Evolutionary conservation across 495 filamentous ascomycete species (phyloP), one percentile per base, ranked within the genome.

Genomic region (Penicillium tannophilum): DNA sequence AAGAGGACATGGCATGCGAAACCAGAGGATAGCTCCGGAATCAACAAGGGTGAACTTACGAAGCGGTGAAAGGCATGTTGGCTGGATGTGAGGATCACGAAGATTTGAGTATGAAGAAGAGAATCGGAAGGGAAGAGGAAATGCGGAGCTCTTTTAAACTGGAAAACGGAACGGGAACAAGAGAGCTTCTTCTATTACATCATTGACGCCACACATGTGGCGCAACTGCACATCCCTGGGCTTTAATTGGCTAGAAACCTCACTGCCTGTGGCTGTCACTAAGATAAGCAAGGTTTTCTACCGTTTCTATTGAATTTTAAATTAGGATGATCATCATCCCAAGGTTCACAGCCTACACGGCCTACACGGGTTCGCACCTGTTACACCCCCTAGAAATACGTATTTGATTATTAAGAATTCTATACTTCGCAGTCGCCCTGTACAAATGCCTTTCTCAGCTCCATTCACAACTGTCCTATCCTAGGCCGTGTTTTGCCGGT

Each of bases 31-130:
- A 26, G 7, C 45, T 35, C 12, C 7, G 17, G 45, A 20, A 20
- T 19, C 16, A 36, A 30, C 24, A 44, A 20, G 41, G 46, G 41
- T 23, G 9, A 50, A 78, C 81, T 77, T 82, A 85, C 83, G 82
- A 85, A 52, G 82, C 83, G 63, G 84, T 86, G 79, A 86, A 86
- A 79, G 84, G 76, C 84, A 87, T 87, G 58, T 52, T 84, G 77
- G 45, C 31, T 48, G 50, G 36, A 36, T 36, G 23, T 39, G 23
- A 45, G 42, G 23, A 43, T 47, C 3, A 44, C n/a, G 28, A 36
- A 20, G 52, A 33, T 45, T 28, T 31, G 42, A 47, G 12, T 43
- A 50, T 9, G 33, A 36, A 44, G 20, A 23, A 28, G 31, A 54
- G 39, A 47, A 53, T 35, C 31, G 33, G 42, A 44, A 28, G 52